Evolutionary conservation across 179 eudicot species (phyloP).

Genomic region (Patellifolia procumbens): DNA sequence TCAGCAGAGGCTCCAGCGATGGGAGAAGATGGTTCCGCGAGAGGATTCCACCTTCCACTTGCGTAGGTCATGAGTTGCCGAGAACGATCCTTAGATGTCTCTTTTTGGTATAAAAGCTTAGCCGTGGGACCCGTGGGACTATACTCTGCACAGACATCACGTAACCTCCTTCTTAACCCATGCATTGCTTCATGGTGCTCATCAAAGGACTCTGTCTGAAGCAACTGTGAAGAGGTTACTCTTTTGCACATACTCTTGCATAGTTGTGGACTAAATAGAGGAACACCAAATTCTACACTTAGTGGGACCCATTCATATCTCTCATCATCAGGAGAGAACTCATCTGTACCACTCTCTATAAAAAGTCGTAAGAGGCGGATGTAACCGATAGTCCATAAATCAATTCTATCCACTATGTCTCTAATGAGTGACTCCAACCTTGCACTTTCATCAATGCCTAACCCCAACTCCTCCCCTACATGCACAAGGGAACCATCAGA

Average conservation of each 20-base stretch:
- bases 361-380: slow-evolving; percentile 75
- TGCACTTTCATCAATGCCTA: slow-evolving; percentile 49
- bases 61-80: slow-evolving; percentile 85
- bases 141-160: slow-evolving; percentile 74
- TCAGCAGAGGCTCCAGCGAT: slow-evolving; percentile 71
- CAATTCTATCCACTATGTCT: slow-evolving; percentile 60
- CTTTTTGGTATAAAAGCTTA: slow-evolving; percentile 75
- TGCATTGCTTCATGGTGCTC: slow-evolving; percentile 93
- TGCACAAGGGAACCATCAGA: slow-evolving; percentile 79
- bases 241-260: slow-evolving; percentile 82
- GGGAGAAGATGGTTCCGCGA: slow-evolving; percentile 91
- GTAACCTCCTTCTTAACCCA: slow-evolving; percentile 67
- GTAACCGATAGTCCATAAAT: slow-evolving; percentile 87
- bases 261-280: slow-evolving; percentile 85
- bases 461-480: slow-evolving; percentile 73
- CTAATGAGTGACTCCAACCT: slow-evolving; percentile 58
- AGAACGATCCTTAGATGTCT: slow-evolving; percentile 60
- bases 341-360: slow-evolving; percentile 57
- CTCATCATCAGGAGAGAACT: slow-evolving; percentile 47
- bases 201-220: slow-evolving; percentile 62
- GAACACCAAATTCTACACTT: slow-evolving; percentile 89
- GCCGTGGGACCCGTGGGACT: slow-evolving; percentile 86
- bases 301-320: slow-evolving; percentile 93
- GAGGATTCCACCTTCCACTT: slow-evolving; percentile 95
- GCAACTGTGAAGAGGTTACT: slow-evolving; percentile 74